These are phyloP conservation scores for Microbotryum scabiosae DNA, from an alignment of 1,284 basidiomycete genomes.

Conservation along the genomic window DNA sequence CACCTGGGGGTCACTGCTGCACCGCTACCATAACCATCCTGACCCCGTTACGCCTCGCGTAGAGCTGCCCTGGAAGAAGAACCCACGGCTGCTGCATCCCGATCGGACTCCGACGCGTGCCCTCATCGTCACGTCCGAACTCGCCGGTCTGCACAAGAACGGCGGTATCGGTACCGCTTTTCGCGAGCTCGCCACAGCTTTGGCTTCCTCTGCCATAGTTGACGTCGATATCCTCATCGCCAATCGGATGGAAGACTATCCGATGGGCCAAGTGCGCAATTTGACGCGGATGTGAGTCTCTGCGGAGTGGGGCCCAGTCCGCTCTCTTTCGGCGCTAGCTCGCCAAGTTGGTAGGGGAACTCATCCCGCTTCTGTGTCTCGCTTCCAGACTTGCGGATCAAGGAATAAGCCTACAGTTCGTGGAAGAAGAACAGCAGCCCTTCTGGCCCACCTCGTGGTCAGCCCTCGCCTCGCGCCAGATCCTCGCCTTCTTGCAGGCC, in stretches of 20 bases:
- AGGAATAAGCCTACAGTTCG: constrained; percentile 13
- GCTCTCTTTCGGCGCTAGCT: no score
- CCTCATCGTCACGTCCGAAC: constrained; percentile 27
- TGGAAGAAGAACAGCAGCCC: constrained; percentile 13
- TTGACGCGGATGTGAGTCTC: not conserved
- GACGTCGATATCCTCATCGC: constrained; percentile 16
- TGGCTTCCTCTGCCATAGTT: constrained; percentile 1
- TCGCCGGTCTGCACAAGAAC: constrained; percentile 28
- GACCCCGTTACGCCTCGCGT: not conserved
- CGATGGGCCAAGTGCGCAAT: not conserved
- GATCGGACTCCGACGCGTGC: not conserved
- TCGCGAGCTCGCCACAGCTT: constrained; percentile 17
- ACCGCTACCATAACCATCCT: constrained; percentile 29
- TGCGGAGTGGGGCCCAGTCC: no score
- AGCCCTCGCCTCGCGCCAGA: constrained; percentile 20
- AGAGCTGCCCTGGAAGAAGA: constrained; percentile 4
- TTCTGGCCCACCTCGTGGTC: constrained; percentile 27
- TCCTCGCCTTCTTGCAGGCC: constrained; percentile 16
- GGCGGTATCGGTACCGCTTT: constrained; percentile 30
- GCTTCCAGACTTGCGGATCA: constrained; percentile 6
- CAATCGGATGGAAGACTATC: constrained; percentile 15
- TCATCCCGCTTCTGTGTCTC: not conserved
- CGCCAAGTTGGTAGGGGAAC: not conserved
- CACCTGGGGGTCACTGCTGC: constrained; percentile 25
- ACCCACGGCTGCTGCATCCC: not conserved